Evolutionary conservation across 2,329 filamentous ascomycete species (phyloP), one percentile per base, ranked within the genome.

Genomic region (Aspergillus jensenii): DNA sequence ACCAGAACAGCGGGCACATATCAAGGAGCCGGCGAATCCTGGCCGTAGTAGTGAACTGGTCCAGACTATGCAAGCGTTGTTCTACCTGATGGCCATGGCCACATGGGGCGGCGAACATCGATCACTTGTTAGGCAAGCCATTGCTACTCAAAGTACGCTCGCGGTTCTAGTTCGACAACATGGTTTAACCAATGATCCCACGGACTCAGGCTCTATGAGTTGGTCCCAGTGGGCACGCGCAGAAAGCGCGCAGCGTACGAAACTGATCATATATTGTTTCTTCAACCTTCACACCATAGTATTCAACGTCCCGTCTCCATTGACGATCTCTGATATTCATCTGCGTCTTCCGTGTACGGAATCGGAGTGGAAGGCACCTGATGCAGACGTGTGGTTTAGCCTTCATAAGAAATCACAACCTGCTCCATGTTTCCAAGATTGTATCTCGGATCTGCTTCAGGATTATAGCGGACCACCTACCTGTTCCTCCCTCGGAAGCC

Each of bases 221-320:
- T 50, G 47, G 47, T 1, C 25, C 7, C 3, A 50, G 7, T 50
- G 47, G 47, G 47, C 31, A 7, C 27, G 14, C 17, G 31, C n/a
- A 14, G 47, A 50, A n/a, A 21, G 47, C 23, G 31, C 25, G 3
- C 27, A 33, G 5, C 47, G 47, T 7, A 37, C 17, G 2, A 50
- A 50, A 39, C 8, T 50, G 9, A 39, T 50, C 14, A 33, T 50
- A 3, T 44, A 11, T 74, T 65, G 61, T 47, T 66, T 70, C 43
- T 67, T 70, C 51, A 69, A 68, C 41, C 57, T 71, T 9, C 69
- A 70, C 19, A 63, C 56, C 15, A 67, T 70, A 47, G 60, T 65
- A 11, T 71, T 64, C 50, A 65, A 71, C 46, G 59, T 68, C 23
- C 67, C 69, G 2, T 62, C 69, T 5, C 50, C 65, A 4, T 66